phyloP scores from a whole-genome alignment of 2,329 filamentous ascomycete genomes.

The Westerdykella aurantiaca region DNA sequence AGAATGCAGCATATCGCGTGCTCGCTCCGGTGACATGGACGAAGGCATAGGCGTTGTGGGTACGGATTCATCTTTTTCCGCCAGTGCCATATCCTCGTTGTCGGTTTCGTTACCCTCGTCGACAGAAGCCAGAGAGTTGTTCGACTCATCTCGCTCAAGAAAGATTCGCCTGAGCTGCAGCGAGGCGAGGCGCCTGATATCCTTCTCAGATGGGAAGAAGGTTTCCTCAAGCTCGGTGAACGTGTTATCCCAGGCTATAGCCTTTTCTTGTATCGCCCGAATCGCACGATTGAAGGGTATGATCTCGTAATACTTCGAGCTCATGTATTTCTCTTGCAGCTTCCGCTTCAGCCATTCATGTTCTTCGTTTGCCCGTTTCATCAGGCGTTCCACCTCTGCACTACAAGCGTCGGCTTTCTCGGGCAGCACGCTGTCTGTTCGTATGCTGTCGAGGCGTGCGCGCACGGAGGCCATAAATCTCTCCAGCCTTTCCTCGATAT shows the following conservation, averaged over 20 bases:
- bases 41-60: constrained; percentile 32
- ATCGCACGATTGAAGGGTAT: constrained; percentile 88
- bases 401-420: constrained; percentile 81
- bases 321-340: constrained; percentile 85
- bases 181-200: constrained; percentile 86
- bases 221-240: constrained; percentile 89
- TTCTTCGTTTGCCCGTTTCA: constrained; percentile 77
- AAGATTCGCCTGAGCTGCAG: constrained; percentile 94
- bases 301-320: constrained; percentile 92
- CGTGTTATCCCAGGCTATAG: constrained; percentile 84
- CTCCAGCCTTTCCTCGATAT: constrained; percentile 73
- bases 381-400: constrained; percentile 71
- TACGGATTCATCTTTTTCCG: constrained; percentile 28
- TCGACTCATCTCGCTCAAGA: constrained; percentile 75
- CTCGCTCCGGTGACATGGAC: constrained; percentile 54
- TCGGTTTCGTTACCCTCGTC: constrained; percentile 57
- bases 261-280: constrained; percentile 85
- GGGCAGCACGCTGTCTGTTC: constrained; percentile 81
- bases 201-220: constrained; percentile 90
- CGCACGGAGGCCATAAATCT: constrained; percentile 86
- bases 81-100: constrained; percentile 23
- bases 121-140: constrained; percentile 63
- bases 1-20: constrained; percentile 58
- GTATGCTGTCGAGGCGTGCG: constrained; percentile 77
- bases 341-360: constrained; percentile 67